These are phyloP conservation scores for Didymellaceae sp. DNA, from an alignment of 2,329 filamentous ascomycete species.

Conservation along the genomic window DNA sequence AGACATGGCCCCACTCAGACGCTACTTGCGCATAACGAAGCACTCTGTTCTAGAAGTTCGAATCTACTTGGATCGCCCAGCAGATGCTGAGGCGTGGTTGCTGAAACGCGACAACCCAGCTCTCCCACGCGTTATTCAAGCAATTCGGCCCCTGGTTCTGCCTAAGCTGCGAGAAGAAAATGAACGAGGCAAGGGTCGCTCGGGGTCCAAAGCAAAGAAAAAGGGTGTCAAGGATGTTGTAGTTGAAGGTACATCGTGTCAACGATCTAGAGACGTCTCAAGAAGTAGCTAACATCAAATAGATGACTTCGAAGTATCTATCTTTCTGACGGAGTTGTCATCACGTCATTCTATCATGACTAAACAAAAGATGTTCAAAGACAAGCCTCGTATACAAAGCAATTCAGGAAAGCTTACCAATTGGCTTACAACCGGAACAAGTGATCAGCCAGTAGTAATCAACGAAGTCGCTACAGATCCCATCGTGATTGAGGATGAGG, in stretches of 20 bases:
- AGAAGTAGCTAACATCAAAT: constrained; percentile 6
- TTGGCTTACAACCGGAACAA: constrained; percentile 52
- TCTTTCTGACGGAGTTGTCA: constrained; percentile 87
- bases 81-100: constrained; percentile 82
- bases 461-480: constrained; percentile 53
- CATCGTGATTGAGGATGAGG: constrained; percentile 61
- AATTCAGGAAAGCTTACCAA: constrained; percentile 56
- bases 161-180: constrained; percentile 91
- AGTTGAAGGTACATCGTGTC: constrained; percentile 66
- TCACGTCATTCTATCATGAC: constrained; percentile 85
- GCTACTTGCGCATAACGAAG: constrained; percentile 90
- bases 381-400: constrained; percentile 53
- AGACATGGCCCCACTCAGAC: constrained; percentile 82
- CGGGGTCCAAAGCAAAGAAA: constrained; percentile 65
- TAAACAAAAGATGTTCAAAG: constrained; percentile 77
- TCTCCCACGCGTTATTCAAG: constrained; percentile 82
- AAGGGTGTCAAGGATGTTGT: constrained; percentile 92
- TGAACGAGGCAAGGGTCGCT: constrained; percentile 67
- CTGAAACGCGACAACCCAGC: constrained; percentile 77
- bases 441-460: constrained; percentile 52
- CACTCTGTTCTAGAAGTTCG: constrained; percentile 95
- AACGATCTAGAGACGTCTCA: too few species aligned
- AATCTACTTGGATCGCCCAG: constrained; percentile 92
- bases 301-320: constrained; percentile 96
- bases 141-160: constrained; percentile 82